Evolutionary conservation across 2,329 filamentous ascomycete genomes (phyloP).

Genomic region (Plenodomus lindquistii): DNA sequence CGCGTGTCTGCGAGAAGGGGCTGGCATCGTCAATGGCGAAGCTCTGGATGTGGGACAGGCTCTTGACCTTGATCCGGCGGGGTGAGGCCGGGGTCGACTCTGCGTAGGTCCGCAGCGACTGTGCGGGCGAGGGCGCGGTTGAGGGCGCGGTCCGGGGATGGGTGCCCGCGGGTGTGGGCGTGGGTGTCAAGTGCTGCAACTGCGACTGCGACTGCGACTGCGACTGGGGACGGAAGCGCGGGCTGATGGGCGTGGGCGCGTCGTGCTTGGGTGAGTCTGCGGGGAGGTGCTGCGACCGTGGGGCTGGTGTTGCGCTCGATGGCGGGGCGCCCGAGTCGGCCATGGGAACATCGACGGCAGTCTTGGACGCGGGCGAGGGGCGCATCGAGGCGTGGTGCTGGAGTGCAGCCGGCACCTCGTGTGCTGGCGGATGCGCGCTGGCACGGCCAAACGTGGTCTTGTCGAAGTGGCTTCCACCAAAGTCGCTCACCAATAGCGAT

Average conservation of each 20-base stretch:
- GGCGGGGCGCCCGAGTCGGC: slow-evolving; percentile 41
- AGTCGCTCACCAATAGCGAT: slow-evolving; percentile 67
- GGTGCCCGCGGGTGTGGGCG: slow-evolving; percentile 4
- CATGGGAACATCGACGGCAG: slow-evolving; percentile 44
- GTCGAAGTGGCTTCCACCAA: slow-evolving; percentile 74
- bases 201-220: slow-evolving; percentile 32
- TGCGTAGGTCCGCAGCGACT: slow-evolving; percentile 32
- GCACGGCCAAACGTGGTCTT: slow-evolving; percentile 66
- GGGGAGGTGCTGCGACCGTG: background rate
- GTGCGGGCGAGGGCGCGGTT: slow-evolving; percentile 32
- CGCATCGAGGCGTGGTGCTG: slow-evolving; percentile 38
- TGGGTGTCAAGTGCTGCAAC: slow-evolving; percentile 19
- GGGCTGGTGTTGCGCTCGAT: slow-evolving; percentile 28
- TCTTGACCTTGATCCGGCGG: slow-evolving; percentile 76
- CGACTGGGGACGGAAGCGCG: slow-evolving; percentile 40
- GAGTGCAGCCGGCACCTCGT: slow-evolving; percentile 39
- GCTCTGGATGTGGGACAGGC: slow-evolving; percentile 87
- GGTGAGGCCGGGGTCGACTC: slow-evolving; percentile 50
- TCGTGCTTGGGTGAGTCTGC: slow-evolving; percentile 16
- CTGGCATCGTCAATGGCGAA: slow-evolving; percentile 79
- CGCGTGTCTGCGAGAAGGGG: slow-evolving; percentile 55
- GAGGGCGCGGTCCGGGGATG: slow-evolving; percentile 26
- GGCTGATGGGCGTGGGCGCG: slow-evolving; percentile 37
- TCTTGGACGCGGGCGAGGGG: slow-evolving; percentile 33
- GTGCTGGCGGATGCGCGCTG: slow-evolving; percentile 48